Evolutionary conservation across 2,329 filamentous ascomycete species (phyloP), one percentile per base, ranked within the genome.

Genomic region (Chaetomium strumarium): DNA sequence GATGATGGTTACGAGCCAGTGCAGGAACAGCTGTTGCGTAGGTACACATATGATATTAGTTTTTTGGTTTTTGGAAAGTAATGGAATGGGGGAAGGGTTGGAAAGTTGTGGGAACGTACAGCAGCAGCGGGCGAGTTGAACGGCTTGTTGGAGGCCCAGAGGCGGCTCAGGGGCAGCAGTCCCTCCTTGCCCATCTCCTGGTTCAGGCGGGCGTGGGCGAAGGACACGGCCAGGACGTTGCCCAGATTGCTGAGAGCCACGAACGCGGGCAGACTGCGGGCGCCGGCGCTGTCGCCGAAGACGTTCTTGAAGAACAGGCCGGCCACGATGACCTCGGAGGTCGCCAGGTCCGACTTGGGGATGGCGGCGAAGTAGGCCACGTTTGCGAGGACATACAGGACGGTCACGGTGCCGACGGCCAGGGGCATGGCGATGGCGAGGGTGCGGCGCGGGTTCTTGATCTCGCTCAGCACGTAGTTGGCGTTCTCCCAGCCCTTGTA

Each of bases 101-200:
- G 19, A 20, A 41, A 16, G 4, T n/a, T 3, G 10, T n/a, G 17
- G 12, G 12, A 34, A 55, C 55, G 10, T 53, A 61, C 59, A 5
- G 76, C 69, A 7, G 80, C 71, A n/a, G 80, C 75, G 0, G 84
- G 85, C 0, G 85, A 77, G 51, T 83, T 81, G 56, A 83, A 85
- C 0, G 85, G 85, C 67, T 77, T 80, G 62, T 83, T 84, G 2
- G 81, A 85, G 0, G 83, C 84, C 80, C 81, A 87, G 63, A 88
- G 76, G 1, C 75, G 73, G 52, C 79, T 81, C 45, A 76, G 82
- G 0, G 85, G 84, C 6, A 88, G 63, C n/a, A 88, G 68, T 0
- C 83, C 83, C 61, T 88, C 84, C 62, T 86, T 86, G 2, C 80
- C 85, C 29, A 88, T 72, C 64, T 87, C 84, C 57, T 83, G 80